phyloP scores from a whole-genome alignment of 2,329 filamentous ascomycete genomes.

The Pyrenochaeta sp. region DNA sequence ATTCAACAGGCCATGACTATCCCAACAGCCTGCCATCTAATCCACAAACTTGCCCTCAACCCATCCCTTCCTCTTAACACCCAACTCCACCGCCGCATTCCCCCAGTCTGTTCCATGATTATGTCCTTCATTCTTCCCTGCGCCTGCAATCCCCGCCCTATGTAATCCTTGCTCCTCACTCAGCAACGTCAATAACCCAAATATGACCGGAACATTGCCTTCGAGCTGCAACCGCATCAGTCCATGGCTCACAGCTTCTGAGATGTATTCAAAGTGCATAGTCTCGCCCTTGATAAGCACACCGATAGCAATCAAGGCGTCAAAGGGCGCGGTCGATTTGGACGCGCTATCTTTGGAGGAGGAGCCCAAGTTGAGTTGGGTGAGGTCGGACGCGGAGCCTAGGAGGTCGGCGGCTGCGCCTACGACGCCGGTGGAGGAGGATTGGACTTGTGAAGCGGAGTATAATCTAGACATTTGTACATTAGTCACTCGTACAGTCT shows the following conservation, averaged over 20 bases:
- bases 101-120: constrained; percentile 99
- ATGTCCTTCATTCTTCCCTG: constrained; percentile 65
- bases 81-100: constrained; percentile 90
- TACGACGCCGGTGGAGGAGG: constrained; percentile 63
- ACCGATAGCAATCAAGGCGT: constrained; percentile 93
- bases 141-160: constrained; percentile 74
- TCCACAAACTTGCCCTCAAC: constrained; percentile 70
- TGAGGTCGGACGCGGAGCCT: constrained; percentile 70
- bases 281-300: constrained; percentile 98
- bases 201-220: constrained; percentile 85
- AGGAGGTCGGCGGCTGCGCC: constrained; percentile 79
- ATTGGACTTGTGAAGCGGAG: constrained; percentile 85
- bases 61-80: constrained; percentile 86
- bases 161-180: constrained; percentile 86
- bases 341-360: constrained; percentile 37
- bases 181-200: constrained; percentile 89
- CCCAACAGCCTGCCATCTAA: constrained; percentile 24
- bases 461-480: constrained; percentile 69
- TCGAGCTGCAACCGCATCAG: constrained; percentile 96
- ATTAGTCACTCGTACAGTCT: background rate
- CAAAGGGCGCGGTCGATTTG: constrained; percentile 68
- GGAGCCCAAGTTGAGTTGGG: constrained; percentile 27
- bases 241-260: constrained; percentile 87
- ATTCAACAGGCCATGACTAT: background rate
- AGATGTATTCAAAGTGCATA: constrained; percentile 99